Conservation (phyloP, 306 rosid species). For the Sicyos baderoa region DNA sequence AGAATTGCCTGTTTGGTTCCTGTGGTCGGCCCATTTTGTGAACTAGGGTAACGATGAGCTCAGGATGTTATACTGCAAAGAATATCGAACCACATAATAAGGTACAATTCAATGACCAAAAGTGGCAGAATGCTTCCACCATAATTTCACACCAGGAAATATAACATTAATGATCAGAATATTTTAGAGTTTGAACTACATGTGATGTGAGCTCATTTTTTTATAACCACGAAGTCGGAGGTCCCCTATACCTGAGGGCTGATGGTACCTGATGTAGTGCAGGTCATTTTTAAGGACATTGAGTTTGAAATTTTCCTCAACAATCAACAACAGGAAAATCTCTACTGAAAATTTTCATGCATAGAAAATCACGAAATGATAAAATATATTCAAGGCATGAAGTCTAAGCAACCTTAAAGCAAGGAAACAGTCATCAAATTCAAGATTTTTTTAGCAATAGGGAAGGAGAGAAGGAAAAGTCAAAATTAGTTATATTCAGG, state of each 20-base stretch:
- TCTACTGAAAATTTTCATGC: background rate
- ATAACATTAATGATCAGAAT: background rate
- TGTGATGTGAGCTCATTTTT: too few relatives aligned
- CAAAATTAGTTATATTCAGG: background rate
- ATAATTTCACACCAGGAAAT: background rate
- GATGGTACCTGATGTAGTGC: too few relatives aligned
- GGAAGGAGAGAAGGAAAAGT: too few relatives aligned
- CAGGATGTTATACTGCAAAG: constrained; percentile 26
- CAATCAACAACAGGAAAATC: constrained; percentile 11
- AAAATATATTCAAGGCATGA: background rate
- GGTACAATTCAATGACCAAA: background rate
- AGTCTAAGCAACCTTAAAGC: background rate
- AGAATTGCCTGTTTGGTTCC: constrained; percentile 51
- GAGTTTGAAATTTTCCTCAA: background rate
- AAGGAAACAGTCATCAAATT: background rate
- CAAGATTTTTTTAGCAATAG: too few relatives aligned
- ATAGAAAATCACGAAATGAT: background rate
- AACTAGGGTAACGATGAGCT: background rate
- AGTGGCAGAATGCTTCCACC: background rate
- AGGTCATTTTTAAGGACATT: background rate
- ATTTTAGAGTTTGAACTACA: background rate
- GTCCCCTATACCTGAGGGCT: too few relatives aligned
- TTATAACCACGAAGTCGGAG: too few relatives aligned
- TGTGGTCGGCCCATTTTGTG: constrained; percentile 49
- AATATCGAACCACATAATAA: background rate